These are phyloP conservation scores for Trichopus zeylanicus DNA, from an alignment of 116 monocot species.

Conservation along the genomic window DNA sequence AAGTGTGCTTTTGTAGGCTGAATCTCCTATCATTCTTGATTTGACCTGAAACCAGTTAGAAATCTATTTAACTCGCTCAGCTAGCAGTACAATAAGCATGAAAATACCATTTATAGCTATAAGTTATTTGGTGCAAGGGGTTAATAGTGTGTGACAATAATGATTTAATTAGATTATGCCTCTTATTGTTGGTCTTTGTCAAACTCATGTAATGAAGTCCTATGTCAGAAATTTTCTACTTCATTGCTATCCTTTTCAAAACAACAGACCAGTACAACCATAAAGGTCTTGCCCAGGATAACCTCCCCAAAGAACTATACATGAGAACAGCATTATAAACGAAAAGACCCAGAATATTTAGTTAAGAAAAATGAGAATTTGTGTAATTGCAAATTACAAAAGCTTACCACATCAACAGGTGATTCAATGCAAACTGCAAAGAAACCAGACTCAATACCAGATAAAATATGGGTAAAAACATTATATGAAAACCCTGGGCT, in stretches of 20 bases:
- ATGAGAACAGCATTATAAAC: background rate
- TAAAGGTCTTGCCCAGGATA: too few relatives aligned
- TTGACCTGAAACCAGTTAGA: slow-evolving; percentile 51
- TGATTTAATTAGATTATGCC: too few relatives aligned
- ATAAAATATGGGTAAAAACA: slow-evolving; percentile 81
- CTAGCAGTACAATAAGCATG: too few relatives aligned
- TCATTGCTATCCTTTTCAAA: too few relatives aligned
- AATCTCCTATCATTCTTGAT: slow-evolving; percentile 99
- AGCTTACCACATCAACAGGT: slow-evolving; percentile 92
- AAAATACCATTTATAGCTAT: too few relatives aligned
- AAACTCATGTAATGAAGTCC: too few relatives aligned
- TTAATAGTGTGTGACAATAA: too few relatives aligned
- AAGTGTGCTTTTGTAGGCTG: slow-evolving; percentile 83
- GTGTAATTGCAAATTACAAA: background rate
- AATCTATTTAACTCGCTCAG: background rate
- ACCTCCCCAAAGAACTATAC: too few relatives aligned
- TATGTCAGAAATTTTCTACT: too few relatives aligned
- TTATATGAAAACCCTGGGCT: slow-evolving; percentile 86
- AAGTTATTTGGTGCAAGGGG: background rate
- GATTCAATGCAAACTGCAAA: slow-evolving; percentile 96
- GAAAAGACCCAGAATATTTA: background rate
- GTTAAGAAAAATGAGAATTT: background rate
- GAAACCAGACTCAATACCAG: slow-evolving; percentile 89
- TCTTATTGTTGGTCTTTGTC: too few relatives aligned
- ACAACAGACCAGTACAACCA: too few relatives aligned